phyloP scores from a whole-genome alignment of 495 filamentous ascomycete species.

The Daldinia loculata region DNA sequence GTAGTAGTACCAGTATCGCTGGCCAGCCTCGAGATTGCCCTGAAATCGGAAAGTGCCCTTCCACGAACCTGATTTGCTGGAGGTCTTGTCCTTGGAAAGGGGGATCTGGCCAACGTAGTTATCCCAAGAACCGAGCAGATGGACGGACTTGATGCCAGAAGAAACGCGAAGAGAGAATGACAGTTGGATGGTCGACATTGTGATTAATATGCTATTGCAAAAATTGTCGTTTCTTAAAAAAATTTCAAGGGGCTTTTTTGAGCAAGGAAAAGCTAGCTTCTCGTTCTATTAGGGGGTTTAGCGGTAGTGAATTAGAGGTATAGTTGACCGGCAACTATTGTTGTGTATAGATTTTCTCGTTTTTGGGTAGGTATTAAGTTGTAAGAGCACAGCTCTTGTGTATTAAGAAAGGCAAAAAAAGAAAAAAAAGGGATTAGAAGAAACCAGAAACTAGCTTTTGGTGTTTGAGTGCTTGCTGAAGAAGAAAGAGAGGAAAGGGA shows the following conservation, averaged over 20 bases:
- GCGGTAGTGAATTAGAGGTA: slow-evolving; percentile 46
- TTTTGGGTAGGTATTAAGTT: slow-evolving; percentile 46
- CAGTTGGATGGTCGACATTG: slow-evolving; percentile 85
- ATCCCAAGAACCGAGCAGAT: slow-evolving; percentile 98
- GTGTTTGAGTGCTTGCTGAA: slow-evolving; percentile 79
- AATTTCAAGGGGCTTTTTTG: slow-evolving; percentile 47
- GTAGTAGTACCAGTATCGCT: slow-evolving; percentile 99
- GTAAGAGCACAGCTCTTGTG: slow-evolving; percentile 62
- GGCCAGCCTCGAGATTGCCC: slow-evolving; percentile 81
- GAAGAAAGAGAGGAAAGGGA: slow-evolving; percentile 62
- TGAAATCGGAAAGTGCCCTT: slow-evolving; percentile 97
- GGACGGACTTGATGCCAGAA: slow-evolving; percentile 95
- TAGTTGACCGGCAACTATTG: slow-evolving; percentile 61
- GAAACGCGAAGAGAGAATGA: slow-evolving; percentile 94
- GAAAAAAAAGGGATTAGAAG: slow-evolving; percentile 48
- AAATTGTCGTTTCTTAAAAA: slow-evolving; percentile 51
- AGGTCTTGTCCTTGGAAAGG: slow-evolving; percentile 81
- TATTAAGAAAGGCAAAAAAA: slow-evolving; percentile 46
- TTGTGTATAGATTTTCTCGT: slow-evolving; percentile 49
- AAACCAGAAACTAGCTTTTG: slow-evolving; percentile 64
- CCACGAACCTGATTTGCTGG: slow-evolving; percentile 85
- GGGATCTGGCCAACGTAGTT: slow-evolving; percentile 93
- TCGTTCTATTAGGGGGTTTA: slow-evolving; percentile 53
- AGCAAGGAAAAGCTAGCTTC: slow-evolving; percentile 68
- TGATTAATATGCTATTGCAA: slow-evolving; percentile 59